phyloP scores from a whole-genome alignment of 176 grass and related monocot genomes.

The Triticum timopheevii region DNA sequence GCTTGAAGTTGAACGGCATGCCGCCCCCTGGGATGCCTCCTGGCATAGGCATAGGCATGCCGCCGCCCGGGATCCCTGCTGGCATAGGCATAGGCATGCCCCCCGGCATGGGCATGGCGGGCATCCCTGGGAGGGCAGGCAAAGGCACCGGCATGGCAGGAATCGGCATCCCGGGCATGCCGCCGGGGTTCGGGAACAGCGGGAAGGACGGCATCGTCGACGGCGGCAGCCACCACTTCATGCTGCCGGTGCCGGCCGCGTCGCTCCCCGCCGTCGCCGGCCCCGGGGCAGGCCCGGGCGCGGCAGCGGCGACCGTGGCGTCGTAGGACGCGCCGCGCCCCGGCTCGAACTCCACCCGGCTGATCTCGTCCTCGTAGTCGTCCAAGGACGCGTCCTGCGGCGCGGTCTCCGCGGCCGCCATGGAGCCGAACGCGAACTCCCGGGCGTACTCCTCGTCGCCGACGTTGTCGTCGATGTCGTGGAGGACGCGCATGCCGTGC shows the following conservation, averaged over 20 bases:
- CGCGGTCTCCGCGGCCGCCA: background rate
- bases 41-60: conserved; percentile 26
- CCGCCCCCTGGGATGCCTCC: background rate
- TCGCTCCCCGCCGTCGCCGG: background rate
- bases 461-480: background rate
- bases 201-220: conserved; percentile 60
- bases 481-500: conserved; percentile 29
- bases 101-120: conserved; percentile 28
- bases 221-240: conserved; percentile 64
- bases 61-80: background rate
- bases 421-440: conserved; percentile 37
- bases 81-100: conserved; percentile 27
- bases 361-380: conserved; percentile 50
- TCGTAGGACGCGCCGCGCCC: conserved; percentile 18
- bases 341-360: conserved; percentile 51
- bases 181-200: conserved; percentile 54
- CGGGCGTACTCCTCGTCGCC: background rate
- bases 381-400: conserved; percentile 10
- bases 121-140: conserved; percentile 40
- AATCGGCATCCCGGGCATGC: conserved; percentile 35
- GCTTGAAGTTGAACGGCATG: conserved; percentile 25
- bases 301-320: background rate
- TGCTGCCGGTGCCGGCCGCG: conserved; percentile 12
- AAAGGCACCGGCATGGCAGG: conserved; percentile 32
- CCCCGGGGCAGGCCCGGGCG: background rate